phyloP scores from a whole-genome alignment of 768 basidiomycete genomes.

The Lactarius psammicola region DNA sequence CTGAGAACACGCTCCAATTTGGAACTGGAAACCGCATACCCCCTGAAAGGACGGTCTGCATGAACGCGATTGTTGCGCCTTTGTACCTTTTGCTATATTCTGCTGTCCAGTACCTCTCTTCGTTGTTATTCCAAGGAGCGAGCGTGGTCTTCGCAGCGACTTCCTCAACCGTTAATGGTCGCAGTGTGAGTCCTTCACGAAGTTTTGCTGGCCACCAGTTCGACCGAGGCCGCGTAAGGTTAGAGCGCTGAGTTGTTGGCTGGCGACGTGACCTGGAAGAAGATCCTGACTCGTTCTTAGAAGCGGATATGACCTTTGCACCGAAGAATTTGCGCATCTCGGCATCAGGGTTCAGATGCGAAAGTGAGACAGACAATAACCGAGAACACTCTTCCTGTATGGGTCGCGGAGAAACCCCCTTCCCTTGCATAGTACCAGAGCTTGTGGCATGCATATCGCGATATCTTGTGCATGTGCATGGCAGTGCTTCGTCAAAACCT shows the following conservation, averaged over 20 bases:
- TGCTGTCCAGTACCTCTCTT: slow-evolving; percentile 87
- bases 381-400: slow-evolving; percentile 42
- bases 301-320: slow-evolving; percentile 76
- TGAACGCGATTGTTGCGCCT: slow-evolving; percentile 75
- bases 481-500: background rate
- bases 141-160: slow-evolving; percentile 42
- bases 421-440: slow-evolving; percentile 1
- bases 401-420: slow-evolving; percentile 32
- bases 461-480: slow-evolving; percentile 40
- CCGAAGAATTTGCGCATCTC: slow-evolving; percentile 96
- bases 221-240: slow-evolving; percentile 72
- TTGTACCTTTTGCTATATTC: slow-evolving; percentile 86
- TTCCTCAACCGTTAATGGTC: slow-evolving; percentile 57
- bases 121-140: slow-evolving; percentile 41
- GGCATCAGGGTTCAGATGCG: slow-evolving; percentile 82
- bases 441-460: slow-evolving; percentile 47
- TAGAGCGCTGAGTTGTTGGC: slow-evolving; percentile 53
- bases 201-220: slow-evolving; percentile 71
- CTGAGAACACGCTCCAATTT: background rate
- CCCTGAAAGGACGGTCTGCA: slow-evolving; percentile 76
- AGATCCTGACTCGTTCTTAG: slow-evolving; percentile 41
- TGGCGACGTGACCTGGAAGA: slow-evolving; percentile 42
- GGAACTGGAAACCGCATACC: slow-evolving; percentile 48
- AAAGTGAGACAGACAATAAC: slow-evolving; percentile 75
- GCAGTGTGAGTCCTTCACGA: slow-evolving; percentile 71